Conservation (phyloP, 2,329 filamentous ascomycete species). For the Mariannaea elegans region DNA sequence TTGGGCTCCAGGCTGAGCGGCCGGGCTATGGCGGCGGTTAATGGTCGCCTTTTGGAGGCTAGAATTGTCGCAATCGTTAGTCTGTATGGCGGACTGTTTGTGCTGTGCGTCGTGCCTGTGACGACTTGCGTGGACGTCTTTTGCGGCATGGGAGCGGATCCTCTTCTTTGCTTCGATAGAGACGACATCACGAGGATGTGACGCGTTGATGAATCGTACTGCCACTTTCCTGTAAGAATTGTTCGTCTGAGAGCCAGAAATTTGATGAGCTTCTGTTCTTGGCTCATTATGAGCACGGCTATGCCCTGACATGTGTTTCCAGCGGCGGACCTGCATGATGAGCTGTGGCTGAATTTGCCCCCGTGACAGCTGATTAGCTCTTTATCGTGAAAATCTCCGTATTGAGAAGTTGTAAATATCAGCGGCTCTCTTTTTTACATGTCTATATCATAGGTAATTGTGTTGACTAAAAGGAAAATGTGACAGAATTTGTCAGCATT, state of each 20-base stretch:
- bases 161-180: constrained; percentile 1
- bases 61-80: too few relatives aligned
- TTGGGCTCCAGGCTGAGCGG: not conserved
- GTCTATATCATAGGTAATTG: too few relatives aligned
- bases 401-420: not conserved
- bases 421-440: not conserved
- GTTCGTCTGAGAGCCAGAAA: not conserved
- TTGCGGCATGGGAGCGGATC: not conserved
- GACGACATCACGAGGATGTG: constrained; percentile 1
- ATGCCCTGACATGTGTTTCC: not conserved
- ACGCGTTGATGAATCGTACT: not conserved
- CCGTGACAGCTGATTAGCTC: not conserved
- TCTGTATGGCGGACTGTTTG: not conserved
- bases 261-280: not conserved
- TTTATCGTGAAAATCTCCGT: not conserved
- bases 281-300: not conserved
- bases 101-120: not conserved
- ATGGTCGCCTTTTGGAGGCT: too few relatives aligned
- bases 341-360: not conserved
- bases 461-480: too few relatives aligned
- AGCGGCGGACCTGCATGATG: constrained; percentile 2
- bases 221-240: not conserved
- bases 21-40: not conserved
- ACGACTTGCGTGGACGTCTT: not conserved
- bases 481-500: not conserved